Percentiles rank a stretch among this genome's conserved stretches.
Evolutionary conservation across 176 grass and related monocot species (phyloP).

Genomic region (barley (Hordeum vulgare)): DNA sequence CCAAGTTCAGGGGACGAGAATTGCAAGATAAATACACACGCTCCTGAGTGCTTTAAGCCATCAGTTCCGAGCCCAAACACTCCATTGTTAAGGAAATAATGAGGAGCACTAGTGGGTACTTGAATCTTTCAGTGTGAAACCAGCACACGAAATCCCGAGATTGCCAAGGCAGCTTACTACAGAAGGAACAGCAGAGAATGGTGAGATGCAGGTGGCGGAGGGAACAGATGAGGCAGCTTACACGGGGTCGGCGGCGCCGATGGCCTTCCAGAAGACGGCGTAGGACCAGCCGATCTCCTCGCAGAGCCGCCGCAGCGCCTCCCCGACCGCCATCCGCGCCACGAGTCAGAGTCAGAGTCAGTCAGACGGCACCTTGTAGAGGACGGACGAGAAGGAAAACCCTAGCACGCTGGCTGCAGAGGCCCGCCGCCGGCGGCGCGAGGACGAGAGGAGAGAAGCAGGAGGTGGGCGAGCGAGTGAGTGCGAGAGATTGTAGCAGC

Average conservation of each 20-base stretch:
- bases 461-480: not conserved
- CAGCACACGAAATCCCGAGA: not conserved
- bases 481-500: not conserved
- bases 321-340: constrained; percentile 57
- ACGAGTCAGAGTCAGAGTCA: not conserved
- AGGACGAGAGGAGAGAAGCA: not conserved
- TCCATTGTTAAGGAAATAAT: not conserved
- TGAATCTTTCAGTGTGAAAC: not conserved
- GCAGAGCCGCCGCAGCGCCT: constrained; percentile 70
- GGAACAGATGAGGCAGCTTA: constrained; percentile 26
- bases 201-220: not conserved
- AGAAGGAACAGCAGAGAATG: not conserved
- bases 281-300: constrained; percentile 95
- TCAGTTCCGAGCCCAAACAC: not conserved
- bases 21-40: not conserved
- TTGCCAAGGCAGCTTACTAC: not conserved
- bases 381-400: not conserved
- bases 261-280: constrained; percentile 90
- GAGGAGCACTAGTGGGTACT: not conserved
- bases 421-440: not conserved
- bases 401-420: constrained; percentile 25
- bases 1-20: not conserved
- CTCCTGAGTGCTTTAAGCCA: not conserved
- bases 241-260: constrained; percentile 59
- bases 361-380: not conserved